phyloP scores from a whole-genome alignment of 805 yeast genomes.

The Saccharomycopsis olivae region DNA sequence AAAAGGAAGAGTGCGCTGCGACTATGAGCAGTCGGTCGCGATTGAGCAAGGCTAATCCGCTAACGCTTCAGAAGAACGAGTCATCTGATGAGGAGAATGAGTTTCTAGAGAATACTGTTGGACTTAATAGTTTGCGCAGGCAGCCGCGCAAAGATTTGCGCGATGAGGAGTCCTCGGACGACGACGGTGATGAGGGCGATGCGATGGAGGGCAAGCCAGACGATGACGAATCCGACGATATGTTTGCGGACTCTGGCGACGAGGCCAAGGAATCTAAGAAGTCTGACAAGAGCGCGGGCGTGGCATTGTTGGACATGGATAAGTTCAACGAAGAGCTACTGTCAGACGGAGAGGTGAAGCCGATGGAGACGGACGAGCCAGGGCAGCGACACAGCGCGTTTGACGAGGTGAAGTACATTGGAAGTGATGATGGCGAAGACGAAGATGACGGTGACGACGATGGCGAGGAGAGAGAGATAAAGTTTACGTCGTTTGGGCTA shows the following conservation, averaged over 20 bases:
- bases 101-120: conserved; percentile 7
- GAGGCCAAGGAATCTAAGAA: conserved; percentile 3
- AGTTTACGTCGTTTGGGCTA: conserved; percentile 54
- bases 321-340: background rate
- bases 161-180: conserved; percentile 13
- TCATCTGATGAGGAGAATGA: conserved; percentile 5
- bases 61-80: conserved; percentile 1
- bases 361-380: conserved; percentile 9
- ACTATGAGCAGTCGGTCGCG: too few relatives aligned
- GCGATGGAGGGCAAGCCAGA: background rate
- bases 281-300: too few relatives aligned
- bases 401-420: conserved; percentile 8
- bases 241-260: conserved; percentile 14
- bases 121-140: conserved; percentile 5
- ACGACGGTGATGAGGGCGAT: background rate
- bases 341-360: conserved; percentile 2
- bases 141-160: background rate
- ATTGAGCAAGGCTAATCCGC: conserved; percentile 8
- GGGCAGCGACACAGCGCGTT: conserved; percentile 4
- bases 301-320: too few relatives aligned
- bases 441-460: conserved; percentile 22
- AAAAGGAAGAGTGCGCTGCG: too few relatives aligned
- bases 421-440: conserved; percentile 18
- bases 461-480: conserved; percentile 36
- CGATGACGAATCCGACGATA: conserved; percentile 11